phyloP scores from a whole-genome alignment of 371 early-diverging fungal genomes.

The Haplosporangium sp. region DNA sequence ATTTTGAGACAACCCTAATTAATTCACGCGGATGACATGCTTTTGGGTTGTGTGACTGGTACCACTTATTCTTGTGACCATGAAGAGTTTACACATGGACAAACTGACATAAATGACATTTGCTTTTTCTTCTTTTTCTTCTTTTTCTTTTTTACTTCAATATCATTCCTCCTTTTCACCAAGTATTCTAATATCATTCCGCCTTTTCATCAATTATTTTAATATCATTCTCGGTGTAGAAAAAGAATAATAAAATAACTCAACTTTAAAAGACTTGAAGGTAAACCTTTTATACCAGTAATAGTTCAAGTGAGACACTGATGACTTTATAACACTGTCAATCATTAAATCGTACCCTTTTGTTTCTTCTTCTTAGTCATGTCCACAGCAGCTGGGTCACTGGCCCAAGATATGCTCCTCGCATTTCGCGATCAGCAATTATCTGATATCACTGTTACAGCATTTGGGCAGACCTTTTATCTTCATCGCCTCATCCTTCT shows the following conservation, averaged over 20 bases:
- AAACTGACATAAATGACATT: background rate
- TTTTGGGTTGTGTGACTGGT: background rate
- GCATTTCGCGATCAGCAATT: conserved; percentile 51
- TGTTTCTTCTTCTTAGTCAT: background rate
- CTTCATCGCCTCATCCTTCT: conserved; percentile 52
- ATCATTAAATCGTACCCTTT: background rate
- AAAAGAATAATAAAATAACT: no score
- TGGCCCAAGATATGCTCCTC: conserved; percentile 52
- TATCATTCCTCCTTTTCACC: background rate
- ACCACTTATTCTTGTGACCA: no score
- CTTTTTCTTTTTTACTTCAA: background rate
- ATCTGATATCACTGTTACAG: conserved; percentile 50
- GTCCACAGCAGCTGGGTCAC: conserved; percentile 44
- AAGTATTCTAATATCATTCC: background rate
- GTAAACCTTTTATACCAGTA: background rate
- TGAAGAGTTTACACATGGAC: background rate
- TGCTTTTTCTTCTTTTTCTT: background rate
- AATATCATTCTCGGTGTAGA: no score
- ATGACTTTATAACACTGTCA: background rate
- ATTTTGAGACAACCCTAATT: background rate
- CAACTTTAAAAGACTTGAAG: no score
- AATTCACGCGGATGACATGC: background rate
- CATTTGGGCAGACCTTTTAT: conserved; percentile 51
- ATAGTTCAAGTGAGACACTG: no score
- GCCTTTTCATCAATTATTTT: background rate